phyloP scores from a whole-genome alignment of 163 green algal species.

The Scenedesmus sp. region DNA sequence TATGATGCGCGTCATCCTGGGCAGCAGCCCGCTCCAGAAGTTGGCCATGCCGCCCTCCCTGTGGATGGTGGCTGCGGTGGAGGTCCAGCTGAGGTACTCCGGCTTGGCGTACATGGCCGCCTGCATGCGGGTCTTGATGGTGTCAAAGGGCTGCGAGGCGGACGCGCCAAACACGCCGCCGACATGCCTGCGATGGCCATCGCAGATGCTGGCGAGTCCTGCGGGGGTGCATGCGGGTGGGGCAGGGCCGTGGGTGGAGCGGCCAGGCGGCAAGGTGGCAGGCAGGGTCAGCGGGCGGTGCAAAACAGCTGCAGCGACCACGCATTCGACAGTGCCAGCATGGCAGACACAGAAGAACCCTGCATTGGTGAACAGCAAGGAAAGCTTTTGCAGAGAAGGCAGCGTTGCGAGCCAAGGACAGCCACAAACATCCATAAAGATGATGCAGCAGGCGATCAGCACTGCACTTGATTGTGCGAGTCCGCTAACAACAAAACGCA shows the following conservation, averaged over 20 bases:
- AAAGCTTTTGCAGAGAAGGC: too few species aligned
- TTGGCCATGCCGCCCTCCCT: conserved; percentile 62
- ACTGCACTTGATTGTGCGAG: too few species aligned
- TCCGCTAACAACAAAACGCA: neutral
- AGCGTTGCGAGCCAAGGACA: too few species aligned
- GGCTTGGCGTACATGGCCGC: conserved; percentile 77
- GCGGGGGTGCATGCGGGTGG: neutral
- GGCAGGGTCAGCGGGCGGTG: too few species aligned
- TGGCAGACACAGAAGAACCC: too few species aligned
- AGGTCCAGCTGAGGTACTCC: conserved; percentile 67
- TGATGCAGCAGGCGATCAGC: too few species aligned
- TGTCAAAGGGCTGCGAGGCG: conserved; percentile 94
- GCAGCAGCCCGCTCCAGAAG: conserved; percentile 74
- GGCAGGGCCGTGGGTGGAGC: too few species aligned
- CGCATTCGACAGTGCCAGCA: too few species aligned
- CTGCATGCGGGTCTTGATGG: conserved; percentile 80
- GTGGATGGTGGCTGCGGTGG: conserved; percentile 67
- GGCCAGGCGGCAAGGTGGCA: too few species aligned
- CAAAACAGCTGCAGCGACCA: too few species aligned
- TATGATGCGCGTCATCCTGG: conserved; percentile 75
- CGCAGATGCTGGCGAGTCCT: conserved; percentile 64
- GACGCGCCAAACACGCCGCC: conserved; percentile 85
- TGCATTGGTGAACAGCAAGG: too few species aligned
- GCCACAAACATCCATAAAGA: too few species aligned
- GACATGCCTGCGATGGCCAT: conserved; percentile 77